phyloP scores from a whole-genome alignment of 495 filamentous ascomycete genomes.

The Penicillium longicatenatum region DNA sequence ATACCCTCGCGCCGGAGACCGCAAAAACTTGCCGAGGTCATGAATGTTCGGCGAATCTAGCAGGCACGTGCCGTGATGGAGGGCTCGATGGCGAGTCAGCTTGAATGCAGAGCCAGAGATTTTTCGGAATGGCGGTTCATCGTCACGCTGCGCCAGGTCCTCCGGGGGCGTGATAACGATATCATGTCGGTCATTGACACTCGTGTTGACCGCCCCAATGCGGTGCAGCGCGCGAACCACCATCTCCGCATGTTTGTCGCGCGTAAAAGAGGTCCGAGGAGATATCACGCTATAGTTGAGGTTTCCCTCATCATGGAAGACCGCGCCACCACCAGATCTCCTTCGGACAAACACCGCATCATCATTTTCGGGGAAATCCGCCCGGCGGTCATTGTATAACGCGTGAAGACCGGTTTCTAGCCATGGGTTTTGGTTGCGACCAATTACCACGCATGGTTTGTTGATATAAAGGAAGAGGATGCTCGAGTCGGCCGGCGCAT shows the following conservation, averaged over 20 bases:
- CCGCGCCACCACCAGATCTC: slow-evolving; percentile 85
- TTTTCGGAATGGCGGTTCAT: slow-evolving; percentile 61
- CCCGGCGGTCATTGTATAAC: slow-evolving; percentile 43
- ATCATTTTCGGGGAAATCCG: slow-evolving; percentile 20
- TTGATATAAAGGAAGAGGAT: slow-evolving; percentile 89
- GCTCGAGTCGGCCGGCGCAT: slow-evolving; percentile 66
- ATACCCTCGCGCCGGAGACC: slow-evolving; percentile 70
- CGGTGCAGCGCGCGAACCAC: slow-evolving; percentile 72
- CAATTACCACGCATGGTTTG: slow-evolving; percentile 81
- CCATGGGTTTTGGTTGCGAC: slow-evolving; percentile 98
- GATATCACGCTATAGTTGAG: slow-evolving; percentile 92
- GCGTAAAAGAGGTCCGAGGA: slow-evolving; percentile 70
- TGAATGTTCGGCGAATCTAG: slow-evolving; percentile 70
- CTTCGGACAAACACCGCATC: slow-evolving; percentile 71
- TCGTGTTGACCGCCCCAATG: slow-evolving; percentile 46
- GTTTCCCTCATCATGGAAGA: slow-evolving; percentile 91
- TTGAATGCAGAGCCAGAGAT: slow-evolving; percentile 94
- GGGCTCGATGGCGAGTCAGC: slow-evolving; percentile 69
- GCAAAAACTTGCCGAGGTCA: slow-evolving; percentile 63
- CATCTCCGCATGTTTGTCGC: slow-evolving; percentile 89
- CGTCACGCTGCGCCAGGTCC: slow-evolving; percentile 2
- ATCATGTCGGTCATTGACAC: slow-evolving; percentile 91
- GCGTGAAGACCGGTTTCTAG: slow-evolving; percentile 76
- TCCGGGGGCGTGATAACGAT: slow-evolving; percentile 65
- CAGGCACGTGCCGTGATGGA: slow-evolving; percentile 93